Evolutionary conservation across 108 stramenopile species (phyloP).

Genomic region (Nitzschia sp.): DNA sequence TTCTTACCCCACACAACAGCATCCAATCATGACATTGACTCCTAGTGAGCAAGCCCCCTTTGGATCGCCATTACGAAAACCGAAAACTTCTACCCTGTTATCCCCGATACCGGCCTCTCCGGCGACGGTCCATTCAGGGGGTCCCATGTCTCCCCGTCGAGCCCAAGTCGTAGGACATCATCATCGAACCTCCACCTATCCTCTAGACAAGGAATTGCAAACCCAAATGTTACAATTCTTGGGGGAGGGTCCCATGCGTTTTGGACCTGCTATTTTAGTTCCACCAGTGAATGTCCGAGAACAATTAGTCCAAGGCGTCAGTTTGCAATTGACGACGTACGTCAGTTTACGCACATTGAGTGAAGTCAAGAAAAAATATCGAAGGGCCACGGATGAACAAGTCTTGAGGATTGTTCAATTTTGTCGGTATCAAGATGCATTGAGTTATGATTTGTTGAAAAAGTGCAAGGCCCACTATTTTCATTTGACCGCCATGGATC

Average conservation of each 20-base stretch:
- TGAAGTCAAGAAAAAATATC: slow-evolving; percentile 12
- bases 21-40: too few species aligned
- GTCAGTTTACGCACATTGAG: slow-evolving; percentile 9
- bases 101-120: too few species aligned
- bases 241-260: slow-evolving; percentile 15
- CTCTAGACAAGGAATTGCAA: slow-evolving; percentile 3
- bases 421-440: neutral
- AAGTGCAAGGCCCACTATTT: slow-evolving; percentile 5
- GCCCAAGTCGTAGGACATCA: too few species aligned
- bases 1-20: too few species aligned
- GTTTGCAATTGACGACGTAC: slow-evolving; percentile 7
- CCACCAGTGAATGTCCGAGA: slow-evolving; percentile 10
- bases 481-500: slow-evolving; percentile 12
- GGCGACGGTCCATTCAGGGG: too few species aligned
- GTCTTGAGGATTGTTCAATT: slow-evolving; percentile 14
- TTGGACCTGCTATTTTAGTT: slow-evolving; percentile 7
- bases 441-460: slow-evolving; percentile 8
- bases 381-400: neutral
- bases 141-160: too few species aligned
- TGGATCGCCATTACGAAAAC: too few species aligned
- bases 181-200: neutral
- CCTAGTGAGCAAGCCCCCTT: too few species aligned
- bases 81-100: too few species aligned
- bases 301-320: neutral
- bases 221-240: slow-evolving; percentile 2